phyloP scores from a whole-genome alignment of 2,329 filamentous ascomycete species.

The Monilinia vaccinii-corymbosi region DNA sequence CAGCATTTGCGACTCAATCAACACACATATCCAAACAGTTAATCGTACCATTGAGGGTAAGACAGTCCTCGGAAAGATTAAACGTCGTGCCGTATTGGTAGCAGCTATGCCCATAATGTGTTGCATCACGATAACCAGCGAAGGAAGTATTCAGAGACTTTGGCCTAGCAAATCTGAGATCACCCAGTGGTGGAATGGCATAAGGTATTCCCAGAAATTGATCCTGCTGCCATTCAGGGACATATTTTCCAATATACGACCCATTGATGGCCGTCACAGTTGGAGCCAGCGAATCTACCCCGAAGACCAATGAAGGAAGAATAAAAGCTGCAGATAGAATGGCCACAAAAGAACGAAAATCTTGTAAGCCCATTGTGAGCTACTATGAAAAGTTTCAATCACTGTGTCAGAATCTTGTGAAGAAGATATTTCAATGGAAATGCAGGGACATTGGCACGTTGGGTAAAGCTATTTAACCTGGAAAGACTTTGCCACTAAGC shows the following conservation, averaged over 20 bases:
- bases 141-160: conserved; percentile 34
- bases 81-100: conserved; percentile 36
- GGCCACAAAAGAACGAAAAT: background rate
- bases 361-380: background rate
- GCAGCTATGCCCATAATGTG: conserved; percentile 37
- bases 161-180: conserved; percentile 35
- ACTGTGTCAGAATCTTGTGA: background rate
- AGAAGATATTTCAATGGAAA: background rate
- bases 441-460: background rate
- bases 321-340: background rate
- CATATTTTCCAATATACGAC: conserved; percentile 20
- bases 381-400: background rate
- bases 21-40: background rate
- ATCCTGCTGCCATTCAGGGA: conserved; percentile 27
- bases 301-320: background rate
- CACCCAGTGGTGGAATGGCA: conserved; percentile 36
- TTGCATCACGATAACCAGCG: conserved; percentile 33
- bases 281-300: conserved; percentile 11
- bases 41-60: conserved; percentile 32
- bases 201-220: conserved; percentile 41
- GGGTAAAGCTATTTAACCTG: background rate
- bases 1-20: background rate
- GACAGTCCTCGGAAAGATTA: conserved; percentile 41
- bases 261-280: conserved; percentile 20
- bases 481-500: background rate